Base-by-base conservation (phyloP, 2,329 filamentous ascomycete species). In the Monosporascus cannonballus region DNA sequence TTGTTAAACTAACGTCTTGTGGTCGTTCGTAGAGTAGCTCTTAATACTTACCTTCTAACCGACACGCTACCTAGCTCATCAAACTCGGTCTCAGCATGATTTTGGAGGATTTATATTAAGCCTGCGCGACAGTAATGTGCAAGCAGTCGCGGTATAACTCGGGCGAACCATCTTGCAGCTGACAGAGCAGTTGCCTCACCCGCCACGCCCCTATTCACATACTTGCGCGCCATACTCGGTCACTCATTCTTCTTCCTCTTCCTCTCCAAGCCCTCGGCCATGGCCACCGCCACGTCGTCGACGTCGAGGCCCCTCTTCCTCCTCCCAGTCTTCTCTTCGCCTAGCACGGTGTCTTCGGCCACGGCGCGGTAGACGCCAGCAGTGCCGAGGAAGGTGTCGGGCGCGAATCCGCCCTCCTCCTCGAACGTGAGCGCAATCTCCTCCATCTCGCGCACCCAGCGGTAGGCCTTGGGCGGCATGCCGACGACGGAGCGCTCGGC, bases 381-480 rank as follows among this genome's bases (percentile, higher is more conserved):
- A 6, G 84, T 79, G 11, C 79, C 79, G 14, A 71, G 66, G 59
- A 89, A 89, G 25, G 86, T 67, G 24, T 73, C 70, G 11, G 67
- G 67, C 4, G 69, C 69, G 65, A 87, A 89, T 0, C 85, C 85
- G 1, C 83, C 86, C 51, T 86, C 84, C 42, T 80, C 77, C 6
- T 70, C 70, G 65, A 89, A 85, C 3, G 85, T 87, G 53, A 77
- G 72, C 4, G 79, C 81, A 63, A 92, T 90, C 74, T 91, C 83
- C 60, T 84, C 78, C 87, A 92, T 90, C 73, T 91, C 87, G 36
- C 77, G 74, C 0, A 89, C 84, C 87, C 87, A 92, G 11, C 88
- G 75, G 66, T 90, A 90, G 18, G 88, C 87, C 70, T 91, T 92
- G 7, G 83, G 81, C 24, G 86, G 77, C 79, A 90, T 87, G 15